Conservation (phyloP, 169 alveolate species). For the Cyclospora cayetanensis region DNA sequence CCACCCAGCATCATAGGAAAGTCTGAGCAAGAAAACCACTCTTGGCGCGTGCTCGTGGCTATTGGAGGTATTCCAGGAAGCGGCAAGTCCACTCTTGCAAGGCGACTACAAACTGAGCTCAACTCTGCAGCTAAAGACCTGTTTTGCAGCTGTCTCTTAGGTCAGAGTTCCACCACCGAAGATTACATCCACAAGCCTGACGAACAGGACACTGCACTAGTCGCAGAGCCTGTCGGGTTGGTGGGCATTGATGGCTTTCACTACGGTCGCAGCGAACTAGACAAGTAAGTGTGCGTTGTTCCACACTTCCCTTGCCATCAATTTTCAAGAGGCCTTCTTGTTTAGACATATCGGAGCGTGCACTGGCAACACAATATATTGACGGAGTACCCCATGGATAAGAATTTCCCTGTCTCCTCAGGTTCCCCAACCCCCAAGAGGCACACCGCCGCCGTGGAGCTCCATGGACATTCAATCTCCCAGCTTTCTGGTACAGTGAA, state of each 20-base stretch:
- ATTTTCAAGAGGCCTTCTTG: too few species aligned
- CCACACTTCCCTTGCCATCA: too few species aligned
- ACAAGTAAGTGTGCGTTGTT: not conserved
- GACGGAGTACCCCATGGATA: too few species aligned
- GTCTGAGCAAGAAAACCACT: not conserved
- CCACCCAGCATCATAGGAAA: not conserved
- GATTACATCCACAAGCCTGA: not conserved
- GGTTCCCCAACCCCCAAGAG: not conserved
- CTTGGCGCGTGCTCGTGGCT: slow-evolving; percentile 17
- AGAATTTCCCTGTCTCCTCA: not conserved
- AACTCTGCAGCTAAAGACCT: not conserved
- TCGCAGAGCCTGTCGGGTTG: not conserved
- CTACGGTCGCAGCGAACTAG: not conserved
- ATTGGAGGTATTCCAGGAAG: slow-evolving; percentile 50
- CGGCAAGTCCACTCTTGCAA: slow-evolving; percentile 1
- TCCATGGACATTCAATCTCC: not conserved
- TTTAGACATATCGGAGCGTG: too few species aligned
- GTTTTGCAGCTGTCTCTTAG: not conserved
- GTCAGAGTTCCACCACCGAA: too few species aligned
- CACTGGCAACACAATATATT: too few species aligned
- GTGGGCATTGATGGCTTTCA: not conserved
- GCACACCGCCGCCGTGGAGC: not conserved
- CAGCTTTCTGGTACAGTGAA: not conserved
- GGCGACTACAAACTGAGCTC: not conserved
- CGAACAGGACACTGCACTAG: not conserved